Evolutionary conservation across 108 stramenopile genomes (phyloP).

Genomic region (Nannochloropsis granulata): DNA sequence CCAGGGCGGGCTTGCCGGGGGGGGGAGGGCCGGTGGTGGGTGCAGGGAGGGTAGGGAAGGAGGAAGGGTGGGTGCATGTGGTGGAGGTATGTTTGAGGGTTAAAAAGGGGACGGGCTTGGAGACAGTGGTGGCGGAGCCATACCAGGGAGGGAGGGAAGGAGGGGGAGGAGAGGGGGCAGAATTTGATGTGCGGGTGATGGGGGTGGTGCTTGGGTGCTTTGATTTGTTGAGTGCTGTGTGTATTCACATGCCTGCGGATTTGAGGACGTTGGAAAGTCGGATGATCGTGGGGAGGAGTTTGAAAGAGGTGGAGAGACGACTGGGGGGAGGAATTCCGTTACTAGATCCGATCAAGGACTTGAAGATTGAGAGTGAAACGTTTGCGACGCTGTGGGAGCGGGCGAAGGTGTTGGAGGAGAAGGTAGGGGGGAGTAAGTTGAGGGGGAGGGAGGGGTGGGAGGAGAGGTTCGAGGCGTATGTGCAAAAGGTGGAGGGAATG

Average conservation of each 20-base stretch:
- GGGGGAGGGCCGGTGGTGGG: conserved; percentile 38
- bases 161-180: conserved; percentile 9
- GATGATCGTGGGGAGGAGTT: conserved; percentile 42
- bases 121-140: background rate
- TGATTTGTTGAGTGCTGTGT: conserved; percentile 60
- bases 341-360: conserved; percentile 76
- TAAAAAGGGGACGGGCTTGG: conserved; percentile 40
- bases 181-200: conserved; percentile 50
- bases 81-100: background rate
- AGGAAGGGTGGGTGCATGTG: conserved; percentile 11
- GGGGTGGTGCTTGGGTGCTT: conserved; percentile 55
- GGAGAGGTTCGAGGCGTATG: conserved; percentile 33
- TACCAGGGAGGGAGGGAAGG: background rate
- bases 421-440: conserved; percentile 4
- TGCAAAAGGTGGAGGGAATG: conserved; percentile 44
- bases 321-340: conserved; percentile 47
- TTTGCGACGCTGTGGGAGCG: conserved; percentile 65
- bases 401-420: conserved; percentile 8
- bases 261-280: conserved; percentile 45
- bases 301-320: conserved; percentile 61
- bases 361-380: conserved; percentile 54
- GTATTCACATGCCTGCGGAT: conserved; percentile 59
- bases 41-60: conserved; percentile 47
- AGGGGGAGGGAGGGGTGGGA: conserved; percentile 1
- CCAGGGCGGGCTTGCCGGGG: background rate